phyloP scores from a whole-genome alignment of 352 stramenopile species.

The Thraustotheca clavata region DNA sequence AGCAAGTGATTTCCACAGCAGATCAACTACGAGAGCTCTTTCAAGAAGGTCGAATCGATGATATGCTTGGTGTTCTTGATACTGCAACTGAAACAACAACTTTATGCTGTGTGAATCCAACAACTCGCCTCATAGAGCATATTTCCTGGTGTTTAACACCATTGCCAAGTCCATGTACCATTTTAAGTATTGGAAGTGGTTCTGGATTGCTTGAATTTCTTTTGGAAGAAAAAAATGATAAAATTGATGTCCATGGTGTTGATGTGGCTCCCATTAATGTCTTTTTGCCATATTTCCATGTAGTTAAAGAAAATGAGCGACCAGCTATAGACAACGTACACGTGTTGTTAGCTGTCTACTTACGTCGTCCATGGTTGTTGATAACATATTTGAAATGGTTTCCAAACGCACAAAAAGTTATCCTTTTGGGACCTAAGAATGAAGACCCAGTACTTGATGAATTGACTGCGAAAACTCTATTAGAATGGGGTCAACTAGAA shows the following conservation, averaged over 20 bases:
- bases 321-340: background rate
- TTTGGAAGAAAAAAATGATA: background rate
- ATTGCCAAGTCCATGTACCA: background rate
- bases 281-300: background rate
- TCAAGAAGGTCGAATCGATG: background rate
- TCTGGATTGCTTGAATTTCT: constrained; percentile 13
- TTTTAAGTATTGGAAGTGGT: constrained; percentile 16
- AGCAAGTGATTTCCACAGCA: background rate
- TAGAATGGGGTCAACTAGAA: background rate
- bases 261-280: constrained; percentile 9
- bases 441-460: background rate
- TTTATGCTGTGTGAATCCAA: constrained; percentile 17
- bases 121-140: background rate
- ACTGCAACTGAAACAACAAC: background rate
- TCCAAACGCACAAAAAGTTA: background rate
- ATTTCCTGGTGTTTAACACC: background rate
- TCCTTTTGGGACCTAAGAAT: constrained; percentile 5
- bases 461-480: background rate
- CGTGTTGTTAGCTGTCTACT: constrained; percentile 13
- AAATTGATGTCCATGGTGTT: background rate
- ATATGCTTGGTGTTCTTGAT: constrained; percentile 4
- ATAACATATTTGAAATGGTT: constrained; percentile 14
- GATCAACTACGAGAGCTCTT: background rate
- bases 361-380: constrained; percentile 6
- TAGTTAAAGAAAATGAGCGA: background rate